Evolutionary conservation across 306 rosid genomes (phyloP).

Genomic region (Herpetospermum pedunculosum): DNA sequence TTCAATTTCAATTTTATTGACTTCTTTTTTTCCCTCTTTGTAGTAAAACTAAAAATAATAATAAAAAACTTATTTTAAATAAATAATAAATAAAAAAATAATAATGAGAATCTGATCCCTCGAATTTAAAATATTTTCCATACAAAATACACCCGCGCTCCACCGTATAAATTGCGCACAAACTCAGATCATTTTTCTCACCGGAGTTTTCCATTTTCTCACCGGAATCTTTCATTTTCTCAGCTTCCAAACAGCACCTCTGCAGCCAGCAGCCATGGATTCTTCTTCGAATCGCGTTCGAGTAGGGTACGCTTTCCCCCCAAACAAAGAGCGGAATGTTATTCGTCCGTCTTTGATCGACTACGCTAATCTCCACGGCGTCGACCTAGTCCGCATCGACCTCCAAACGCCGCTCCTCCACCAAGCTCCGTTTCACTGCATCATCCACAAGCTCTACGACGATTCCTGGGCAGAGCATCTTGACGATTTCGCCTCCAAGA

Average conservation of each 20-base stretch:
- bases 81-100: background rate
- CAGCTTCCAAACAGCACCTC: background rate
- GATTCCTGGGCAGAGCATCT: conserved; percentile 52
- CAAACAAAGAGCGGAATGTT: conserved; percentile 76
- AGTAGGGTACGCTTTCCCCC: conserved; percentile 66
- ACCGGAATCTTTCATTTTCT: background rate
- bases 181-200: background rate
- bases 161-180: background rate
- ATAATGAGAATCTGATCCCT: background rate
- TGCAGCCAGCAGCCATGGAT: background rate
- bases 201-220: background rate
- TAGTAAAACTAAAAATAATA: background rate
- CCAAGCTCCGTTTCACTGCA: conserved; percentile 73
- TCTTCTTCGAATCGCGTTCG: conserved; percentile 14
- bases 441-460: conserved; percentile 79
- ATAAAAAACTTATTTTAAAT: background rate
- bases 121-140: background rate
- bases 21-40: background rate
- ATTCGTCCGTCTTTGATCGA: conserved; percentile 47
- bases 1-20: background rate
- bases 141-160: background rate
- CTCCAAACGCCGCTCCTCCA: conserved; percentile 25
- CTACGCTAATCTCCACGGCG: conserved; percentile 48
- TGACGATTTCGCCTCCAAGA: conserved; percentile 18
- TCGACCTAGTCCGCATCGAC: conserved; percentile 55